Conservation (phyloP, 164 flowering plant species). For the Stephania cephalantha region DNA sequence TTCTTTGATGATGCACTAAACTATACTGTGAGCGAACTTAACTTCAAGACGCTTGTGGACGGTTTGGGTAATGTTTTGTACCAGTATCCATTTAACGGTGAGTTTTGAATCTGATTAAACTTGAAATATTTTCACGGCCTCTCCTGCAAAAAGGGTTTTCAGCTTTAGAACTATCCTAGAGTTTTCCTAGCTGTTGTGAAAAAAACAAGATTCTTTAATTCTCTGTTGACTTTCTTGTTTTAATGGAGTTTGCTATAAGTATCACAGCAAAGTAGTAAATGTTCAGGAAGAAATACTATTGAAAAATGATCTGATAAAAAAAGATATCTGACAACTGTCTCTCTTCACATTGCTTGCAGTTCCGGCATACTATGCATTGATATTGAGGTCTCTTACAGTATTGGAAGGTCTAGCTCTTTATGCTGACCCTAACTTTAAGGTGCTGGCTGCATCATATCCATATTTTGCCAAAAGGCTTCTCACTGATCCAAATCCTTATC, state of each 20-base stretch:
- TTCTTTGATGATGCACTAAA: conserved; percentile 94
- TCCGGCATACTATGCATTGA: conserved; percentile 93
- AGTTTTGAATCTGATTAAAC: conserved; percentile 22
- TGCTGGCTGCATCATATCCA: conserved; percentile 97
- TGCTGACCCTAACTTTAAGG: conserved; percentile 98
- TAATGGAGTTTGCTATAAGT: neutral
- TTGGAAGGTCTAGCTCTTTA: conserved; percentile 94
- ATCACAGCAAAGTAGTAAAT: neutral
- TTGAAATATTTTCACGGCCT: neutral
- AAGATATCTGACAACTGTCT: conserved; percentile 13
- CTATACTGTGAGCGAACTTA: conserved; percentile 87
- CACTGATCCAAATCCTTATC: conserved; percentile 96
- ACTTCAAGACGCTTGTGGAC: conserved; percentile 91
- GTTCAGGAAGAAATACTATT: neutral
- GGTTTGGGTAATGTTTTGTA: conserved; percentile 89
- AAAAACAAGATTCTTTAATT: neutral
- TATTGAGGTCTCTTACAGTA: conserved; percentile 94
- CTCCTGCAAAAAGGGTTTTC: conserved; percentile 1
- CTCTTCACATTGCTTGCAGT: conserved; percentile 50
- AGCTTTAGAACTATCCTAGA: neutral
- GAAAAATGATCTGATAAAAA: conserved; percentile 3
- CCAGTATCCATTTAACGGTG: conserved; percentile 90
- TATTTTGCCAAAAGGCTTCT: conserved; percentile 99
- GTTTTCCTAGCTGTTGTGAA: neutral
- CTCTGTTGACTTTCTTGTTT: neutral